These are phyloP conservation scores for Calonectria hawksworthii DNA, from an alignment of 2,329 filamentous ascomycete genomes.

Conservation along the genomic window DNA sequence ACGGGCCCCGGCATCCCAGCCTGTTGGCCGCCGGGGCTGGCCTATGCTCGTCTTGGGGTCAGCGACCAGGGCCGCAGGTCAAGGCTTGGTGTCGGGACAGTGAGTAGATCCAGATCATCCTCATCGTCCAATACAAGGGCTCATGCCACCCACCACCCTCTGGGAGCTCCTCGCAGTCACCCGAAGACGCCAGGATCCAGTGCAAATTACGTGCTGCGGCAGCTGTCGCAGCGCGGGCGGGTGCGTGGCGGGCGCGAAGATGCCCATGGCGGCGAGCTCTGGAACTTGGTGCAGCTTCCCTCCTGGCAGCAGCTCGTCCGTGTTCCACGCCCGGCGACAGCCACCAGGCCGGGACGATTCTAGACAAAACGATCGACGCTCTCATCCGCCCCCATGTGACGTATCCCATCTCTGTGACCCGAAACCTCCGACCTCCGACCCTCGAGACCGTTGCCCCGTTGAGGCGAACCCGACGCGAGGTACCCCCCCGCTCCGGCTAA, in stretches of 20 bases:
- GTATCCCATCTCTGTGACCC: constrained; percentile 29
- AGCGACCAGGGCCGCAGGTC: constrained; percentile 22
- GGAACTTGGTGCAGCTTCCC: not conserved
- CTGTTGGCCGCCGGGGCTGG: constrained; percentile 37
- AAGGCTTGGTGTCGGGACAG: constrained; percentile 33
- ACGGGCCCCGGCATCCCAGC: constrained; percentile 42
- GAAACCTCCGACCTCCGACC: constrained; percentile 25
- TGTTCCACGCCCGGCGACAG: constrained; percentile 18
- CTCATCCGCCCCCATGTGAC: constrained; percentile 39
- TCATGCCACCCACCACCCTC: constrained; percentile 29
- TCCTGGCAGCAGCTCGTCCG: not conserved
- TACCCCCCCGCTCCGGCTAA: constrained; percentile 23
- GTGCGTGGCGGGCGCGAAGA: constrained; percentile 18
- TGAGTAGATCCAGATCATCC: constrained; percentile 39
- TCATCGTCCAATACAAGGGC: constrained; percentile 34
- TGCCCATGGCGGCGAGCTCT: not conserved
- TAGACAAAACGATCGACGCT: constrained; percentile 40
- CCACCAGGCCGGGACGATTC: constrained; percentile 28
- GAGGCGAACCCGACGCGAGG: constrained; percentile 12
- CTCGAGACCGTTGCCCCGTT: constrained; percentile 15
- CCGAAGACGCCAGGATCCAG: constrained; percentile 17
- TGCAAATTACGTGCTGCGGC: constrained; percentile 22
- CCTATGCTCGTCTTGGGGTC: constrained; percentile 30
- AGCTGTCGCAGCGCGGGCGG: not conserved
- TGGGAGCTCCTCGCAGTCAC: constrained; percentile 14